Base-by-base conservation (phyloP, 2,329 filamentous ascomycete genomes). In the Magnaporthales sp. region DNA sequence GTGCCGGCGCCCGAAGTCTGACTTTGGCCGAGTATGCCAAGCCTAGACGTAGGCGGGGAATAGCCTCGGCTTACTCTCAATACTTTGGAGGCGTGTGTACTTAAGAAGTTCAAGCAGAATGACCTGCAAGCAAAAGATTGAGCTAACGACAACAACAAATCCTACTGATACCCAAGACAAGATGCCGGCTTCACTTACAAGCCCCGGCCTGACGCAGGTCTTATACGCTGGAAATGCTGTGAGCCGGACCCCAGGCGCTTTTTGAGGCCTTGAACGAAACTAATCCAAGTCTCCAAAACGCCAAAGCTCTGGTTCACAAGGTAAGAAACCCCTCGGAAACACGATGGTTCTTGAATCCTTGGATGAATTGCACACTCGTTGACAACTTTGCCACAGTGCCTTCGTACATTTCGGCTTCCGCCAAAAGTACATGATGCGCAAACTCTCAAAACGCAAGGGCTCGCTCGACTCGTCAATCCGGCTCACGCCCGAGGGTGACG, bases 141-240 rank as follows among this genome's bases (percentile, higher is more conserved):
- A 46, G n/a, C 38, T 19, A 19, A n/a, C 38, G 38, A 7, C 15
- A 46, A 46, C 38, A 6, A 19, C 15, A 7, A n/a, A 46, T n/a
- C n/a, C n/a, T n/a, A n/a, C 38, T 46, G 19, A 5, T 46, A 46
- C 38, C n/a, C 38, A 46, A 46, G 15, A 30, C 66, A 29, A 22
- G 8, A 65, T 65, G 63, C n/a, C 56, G 13, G 29, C 51, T 30
- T 29, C 26, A n/a, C 31, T 65, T 19, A 65, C 32, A 31, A 58
- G 56, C 24, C 31, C 56, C 4, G 65, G 64, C 22, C 65, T 67
- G 32, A 65, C 69, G 31, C 68, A 68, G 62, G 69, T 68, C 13
- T 62, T 71, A 22, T 71, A 71, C 60, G 70, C 69, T 29, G 69
- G 68, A 24, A 71, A 71, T 65, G 70, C 69, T 19, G 70, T 71